These are phyloP conservation scores for Zoysia matrella DNA, from an alignment of 202 grass and related monocot genomes.

Conservation along the genomic window DNA sequence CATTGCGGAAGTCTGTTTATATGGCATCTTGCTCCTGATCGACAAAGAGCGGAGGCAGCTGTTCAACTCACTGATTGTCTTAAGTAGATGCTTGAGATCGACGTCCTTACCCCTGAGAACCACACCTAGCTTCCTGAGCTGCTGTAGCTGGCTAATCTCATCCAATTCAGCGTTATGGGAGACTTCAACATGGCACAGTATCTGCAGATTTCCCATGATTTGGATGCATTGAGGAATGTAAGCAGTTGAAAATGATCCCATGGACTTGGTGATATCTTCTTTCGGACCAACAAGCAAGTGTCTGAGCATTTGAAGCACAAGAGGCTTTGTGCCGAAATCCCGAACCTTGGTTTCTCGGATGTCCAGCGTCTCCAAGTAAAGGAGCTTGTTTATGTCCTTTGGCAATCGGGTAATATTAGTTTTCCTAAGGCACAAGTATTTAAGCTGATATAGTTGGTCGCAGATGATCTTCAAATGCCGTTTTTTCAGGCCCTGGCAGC, in stretches of 20 bases:
- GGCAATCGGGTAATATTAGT: neutral
- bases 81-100: neutral
- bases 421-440: neutral
- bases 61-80: neutral
- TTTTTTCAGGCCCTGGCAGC: neutral
- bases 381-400: neutral
- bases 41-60: neutral
- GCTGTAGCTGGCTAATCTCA: neutral
- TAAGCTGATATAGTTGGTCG: neutral
- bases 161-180: neutral
- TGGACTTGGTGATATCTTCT: neutral
- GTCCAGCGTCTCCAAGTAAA: neutral
- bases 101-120: neutral
- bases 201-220: neutral
- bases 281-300: neutral
- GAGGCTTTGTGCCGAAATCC: neutral
- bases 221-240: neutral
- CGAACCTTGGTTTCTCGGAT: neutral
- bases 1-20: neutral
- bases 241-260: neutral
- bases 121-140: constrained; percentile 14
- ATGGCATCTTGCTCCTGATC: neutral
- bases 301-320: neutral
- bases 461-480: neutral
- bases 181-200: constrained; percentile 6